Evolutionary conservation across 2,329 filamentous ascomycete species (phyloP).

Genomic region (Sporothrix brasiliensis): DNA sequence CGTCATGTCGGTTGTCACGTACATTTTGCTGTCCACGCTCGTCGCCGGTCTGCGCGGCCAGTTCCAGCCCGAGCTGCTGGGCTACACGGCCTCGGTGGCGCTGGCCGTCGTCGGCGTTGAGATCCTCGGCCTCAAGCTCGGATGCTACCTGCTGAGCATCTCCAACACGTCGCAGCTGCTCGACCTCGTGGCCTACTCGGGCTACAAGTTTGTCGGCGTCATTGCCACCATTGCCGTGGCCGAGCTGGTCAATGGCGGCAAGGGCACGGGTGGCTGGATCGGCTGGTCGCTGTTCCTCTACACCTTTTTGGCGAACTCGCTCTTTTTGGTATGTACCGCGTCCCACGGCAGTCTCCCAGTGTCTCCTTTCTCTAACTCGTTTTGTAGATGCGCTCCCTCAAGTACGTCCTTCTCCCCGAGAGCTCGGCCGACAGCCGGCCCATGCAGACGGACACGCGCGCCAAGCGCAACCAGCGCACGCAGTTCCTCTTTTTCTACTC

Average conservation of each 20-base stretch:
- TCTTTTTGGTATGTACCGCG: slow-evolving; percentile 74
- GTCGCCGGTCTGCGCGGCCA: slow-evolving; percentile 86
- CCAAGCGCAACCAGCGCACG: slow-evolving; percentile 83
- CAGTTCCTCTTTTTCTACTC: slow-evolving; percentile 94
- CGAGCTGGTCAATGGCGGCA: slow-evolving; percentile 74
- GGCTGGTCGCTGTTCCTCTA: slow-evolving; percentile 90
- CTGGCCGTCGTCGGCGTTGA: slow-evolving; percentile 83
- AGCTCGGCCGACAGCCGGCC: slow-evolving; percentile 67
- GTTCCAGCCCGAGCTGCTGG: slow-evolving; percentile 92
- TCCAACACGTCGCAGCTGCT: slow-evolving; percentile 91
- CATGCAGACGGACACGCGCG: slow-evolving; percentile 73
- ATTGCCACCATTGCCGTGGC: slow-evolving; percentile 83
- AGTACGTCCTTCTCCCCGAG: slow-evolving; percentile 93
- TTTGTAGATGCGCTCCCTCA: slow-evolving; percentile 80
- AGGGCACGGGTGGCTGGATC: slow-evolving; percentile 82
- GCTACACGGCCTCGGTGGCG: slow-evolving; percentile 83
- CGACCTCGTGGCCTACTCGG: slow-evolving; percentile 92
- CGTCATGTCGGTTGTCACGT: slow-evolving; percentile 96
- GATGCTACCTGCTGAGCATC: slow-evolving; percentile 91
- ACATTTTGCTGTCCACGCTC: slow-evolving; percentile 90
- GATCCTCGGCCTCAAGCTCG: slow-evolving; percentile 86
- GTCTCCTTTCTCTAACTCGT: not conserved
- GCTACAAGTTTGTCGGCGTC: slow-evolving; percentile 98
- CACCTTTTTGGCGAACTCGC: slow-evolving; percentile 89
- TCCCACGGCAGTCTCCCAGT: not conserved